Base-by-base conservation (phyloP, 768 basidiomycete genomes). In the Saitozyma sp. region DNA sequence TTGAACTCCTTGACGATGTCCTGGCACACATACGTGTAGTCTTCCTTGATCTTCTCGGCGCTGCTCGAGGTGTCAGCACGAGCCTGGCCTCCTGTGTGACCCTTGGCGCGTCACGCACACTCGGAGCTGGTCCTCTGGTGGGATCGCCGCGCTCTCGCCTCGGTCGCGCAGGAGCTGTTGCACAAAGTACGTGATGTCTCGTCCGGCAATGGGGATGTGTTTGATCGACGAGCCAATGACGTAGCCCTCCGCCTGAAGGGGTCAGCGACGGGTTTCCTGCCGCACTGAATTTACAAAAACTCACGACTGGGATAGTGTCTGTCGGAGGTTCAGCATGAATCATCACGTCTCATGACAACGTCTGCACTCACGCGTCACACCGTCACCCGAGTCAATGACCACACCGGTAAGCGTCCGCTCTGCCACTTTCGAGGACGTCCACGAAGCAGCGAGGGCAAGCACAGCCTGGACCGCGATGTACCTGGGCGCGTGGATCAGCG, bases 401-500 rank as follows among this genome's bases (percentile, higher is more conserved):
- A 96, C 97, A 55, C 96, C 96, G 0, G 93, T 97, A 59, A 95
- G 85, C 1, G 91, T 93, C 66, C 93, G 88, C 80, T 95, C 92
- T 19, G 86, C 86, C 66, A 91, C 91, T 64, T 88, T 86, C 79
- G 89, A 90, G 63, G 91, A 93, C 1, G 92, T 86, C 96, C 96
- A 98, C 0, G 92, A 94, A 0, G 95, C 95, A 5, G 96, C 96
- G 65, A 99, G 89, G 0, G 96, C 96, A 9, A 99, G 88, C 6
- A 99, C 96, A 42, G 96, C 96, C 79, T 98, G 96, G 0, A 99
- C 96, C 56, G 94, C 96, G 72, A 99, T 98, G 81, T 98, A 98
- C 61, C 76, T 77, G 59, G 7, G 14, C 5, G 16, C 42, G 56
- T 55, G 60, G 29, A 29, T 29, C 5, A 29, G 29, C 29, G 29